Conservation (phyloP, 164 flowering plant species). For the Brasenia schreberi region DNA sequence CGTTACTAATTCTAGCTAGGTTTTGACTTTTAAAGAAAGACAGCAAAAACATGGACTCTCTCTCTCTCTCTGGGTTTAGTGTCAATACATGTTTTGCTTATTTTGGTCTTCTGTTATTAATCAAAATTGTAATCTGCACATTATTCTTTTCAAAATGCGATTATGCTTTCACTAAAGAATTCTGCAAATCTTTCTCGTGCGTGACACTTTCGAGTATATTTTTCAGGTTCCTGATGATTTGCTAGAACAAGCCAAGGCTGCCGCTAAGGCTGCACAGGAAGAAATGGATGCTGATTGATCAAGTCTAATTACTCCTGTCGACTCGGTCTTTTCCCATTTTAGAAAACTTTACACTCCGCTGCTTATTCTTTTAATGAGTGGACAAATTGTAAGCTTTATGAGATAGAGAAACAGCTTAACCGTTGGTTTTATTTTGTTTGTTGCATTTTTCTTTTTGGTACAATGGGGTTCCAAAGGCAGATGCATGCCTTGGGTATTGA, state of each 20-base stretch:
- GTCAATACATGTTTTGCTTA: no score
- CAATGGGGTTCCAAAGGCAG: no score
- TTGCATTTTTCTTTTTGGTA: no score
- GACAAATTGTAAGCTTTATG: background rate
- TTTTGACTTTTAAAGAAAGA: no score
- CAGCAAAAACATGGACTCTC: no score
- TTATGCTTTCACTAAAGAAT: no score
- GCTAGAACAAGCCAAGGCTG: conserved; percentile 42
- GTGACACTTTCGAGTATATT: background rate
- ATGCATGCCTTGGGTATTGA: no score
- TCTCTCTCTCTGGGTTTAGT: no score
- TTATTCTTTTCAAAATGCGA: no score
- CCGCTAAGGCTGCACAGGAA: conserved; percentile 50
- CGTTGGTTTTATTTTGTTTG: background rate
- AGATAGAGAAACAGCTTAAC: background rate
- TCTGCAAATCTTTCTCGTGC: no score
- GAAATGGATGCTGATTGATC: conserved; percentile 64
- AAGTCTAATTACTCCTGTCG: background rate
- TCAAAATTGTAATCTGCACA: background rate
- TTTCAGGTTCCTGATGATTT: conserved; percentile 45
- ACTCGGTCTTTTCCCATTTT: background rate
- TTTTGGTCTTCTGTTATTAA: no score
- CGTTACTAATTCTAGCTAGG: no score
- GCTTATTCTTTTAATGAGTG: background rate
- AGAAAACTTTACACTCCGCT: background rate